Base-by-base conservation (phyloP, 192 early-diverging fungal genomes). In the Jimgerdemannia lactiflua region DNA sequence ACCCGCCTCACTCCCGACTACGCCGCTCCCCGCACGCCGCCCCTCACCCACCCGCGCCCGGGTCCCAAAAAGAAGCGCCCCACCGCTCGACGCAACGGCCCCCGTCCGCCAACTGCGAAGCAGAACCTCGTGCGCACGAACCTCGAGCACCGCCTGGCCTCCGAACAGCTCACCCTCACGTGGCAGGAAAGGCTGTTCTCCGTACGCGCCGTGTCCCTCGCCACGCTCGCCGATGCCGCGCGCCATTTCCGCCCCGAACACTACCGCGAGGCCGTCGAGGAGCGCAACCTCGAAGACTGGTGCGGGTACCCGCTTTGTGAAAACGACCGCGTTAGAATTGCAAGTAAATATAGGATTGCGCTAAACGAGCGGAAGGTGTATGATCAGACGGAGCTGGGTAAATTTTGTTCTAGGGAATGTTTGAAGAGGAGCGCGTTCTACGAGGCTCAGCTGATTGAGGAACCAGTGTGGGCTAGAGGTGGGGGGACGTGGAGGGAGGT, bases 251-350 rank as follows among this genome's bases (percentile, higher is more conserved):
- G 89, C 4, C 90, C 89, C 11, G 80, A 83, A 6, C 86, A 91
- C 44, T 96, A 91, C 73, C 78, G 84, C 20, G 92, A 92, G 54
- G 79, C 93, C 19, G 79, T 95, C 68, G 88, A 88, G 67, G 95
- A 97, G 86, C 85, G 95, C 3, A 82, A 85, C 18, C 80, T 92
- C 1, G 85, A 83, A 65, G 84, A 86, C 11, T 74, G 91, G 18
- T 97, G 96, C 75, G 96, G 93, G 2, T 97, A 96, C 71, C 94
- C 96, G 39, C 78, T 97, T 18, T 97, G 96, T 78, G 65, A 70
- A n/a, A 76, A 84, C 11, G 65, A 76, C 14, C 82, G 77, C 41
- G 80, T 74, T 43, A 66, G 84, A 44, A 75, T 82, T 44, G 82
- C 83, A 70, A 86, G 86, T n/a, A 78, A 78, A 74, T 96, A 86